Percentiles rank a stretch among this genome's conserved stretches.
These are phyloP conservation scores for Penicillium diatomitis DNA, from an alignment of 495 filamentous ascomycete genomes.

Conservation along the genomic window DNA sequence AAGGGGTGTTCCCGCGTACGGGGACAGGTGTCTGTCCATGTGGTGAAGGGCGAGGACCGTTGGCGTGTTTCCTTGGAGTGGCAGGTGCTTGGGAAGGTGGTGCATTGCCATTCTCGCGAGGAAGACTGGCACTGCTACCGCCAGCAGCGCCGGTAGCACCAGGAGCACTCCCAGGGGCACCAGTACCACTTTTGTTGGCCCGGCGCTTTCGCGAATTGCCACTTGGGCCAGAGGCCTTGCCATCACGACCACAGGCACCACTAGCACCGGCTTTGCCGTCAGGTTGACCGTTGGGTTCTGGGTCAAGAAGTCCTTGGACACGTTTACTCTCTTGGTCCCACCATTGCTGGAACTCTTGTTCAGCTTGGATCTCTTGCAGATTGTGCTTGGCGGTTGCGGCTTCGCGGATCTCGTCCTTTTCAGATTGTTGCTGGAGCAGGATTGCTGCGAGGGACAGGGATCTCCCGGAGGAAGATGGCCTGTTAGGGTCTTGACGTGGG, in stretches of 20 bases:
- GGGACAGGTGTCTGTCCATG: neutral
- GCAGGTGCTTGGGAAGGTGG: neutral
- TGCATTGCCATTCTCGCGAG: slow-evolving; percentile 2
- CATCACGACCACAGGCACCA: slow-evolving; percentile 13
- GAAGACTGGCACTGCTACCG: neutral
- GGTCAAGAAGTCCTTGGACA: slow-evolving; percentile 48
- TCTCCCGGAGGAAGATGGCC: slow-evolving; percentile 39
- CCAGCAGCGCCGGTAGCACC: neutral
- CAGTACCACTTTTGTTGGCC: slow-evolving; percentile 14
- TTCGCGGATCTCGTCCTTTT: slow-evolving; percentile 74
- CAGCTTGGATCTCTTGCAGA: slow-evolving; percentile 86
- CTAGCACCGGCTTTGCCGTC: slow-evolving; percentile 9
- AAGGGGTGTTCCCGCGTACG: slow-evolving; percentile 1
- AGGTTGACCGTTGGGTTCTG: slow-evolving; percentile 38
- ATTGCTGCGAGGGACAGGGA: slow-evolving; percentile 81
- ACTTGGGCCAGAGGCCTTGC: slow-evolving; percentile 5
- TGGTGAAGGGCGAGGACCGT: slow-evolving; percentile 2
- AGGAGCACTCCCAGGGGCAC: neutral
- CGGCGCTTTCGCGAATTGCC: slow-evolving; percentile 20
- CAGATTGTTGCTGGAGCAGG: slow-evolving; percentile 72
- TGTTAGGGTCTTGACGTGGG: slow-evolving; percentile 31
- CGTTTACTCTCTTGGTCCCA: slow-evolving; percentile 87
- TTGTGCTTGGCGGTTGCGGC: slow-evolving; percentile 72
- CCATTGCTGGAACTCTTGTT: slow-evolving; percentile 97
- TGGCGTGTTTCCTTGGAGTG: slow-evolving; percentile 7